These are phyloP conservation scores for Chlorella variabilis DNA, from an alignment of 163 green algal species.

Conservation along the genomic window DNA sequence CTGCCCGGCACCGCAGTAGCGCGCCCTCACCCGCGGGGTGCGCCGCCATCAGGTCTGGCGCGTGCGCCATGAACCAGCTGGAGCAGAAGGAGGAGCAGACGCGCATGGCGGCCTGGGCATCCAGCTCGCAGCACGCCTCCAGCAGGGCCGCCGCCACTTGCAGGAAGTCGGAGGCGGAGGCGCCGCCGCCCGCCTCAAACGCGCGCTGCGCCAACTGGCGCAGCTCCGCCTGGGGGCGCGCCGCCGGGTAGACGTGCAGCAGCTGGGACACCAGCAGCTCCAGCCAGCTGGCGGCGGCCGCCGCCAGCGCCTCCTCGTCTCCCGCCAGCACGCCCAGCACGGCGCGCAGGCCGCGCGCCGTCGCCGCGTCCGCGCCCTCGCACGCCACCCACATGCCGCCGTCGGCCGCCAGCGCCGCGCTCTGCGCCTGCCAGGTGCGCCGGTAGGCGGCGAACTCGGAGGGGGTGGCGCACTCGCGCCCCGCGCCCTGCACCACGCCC, in stretches of 20 bases:
- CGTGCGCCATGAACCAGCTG: slow-evolving; percentile 55
- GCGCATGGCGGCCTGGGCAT: slow-evolving; percentile 37
- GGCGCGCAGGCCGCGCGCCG: slow-evolving; percentile 3
- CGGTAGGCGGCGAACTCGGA: slow-evolving; percentile 27
- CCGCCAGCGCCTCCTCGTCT: slow-evolving; percentile 23
- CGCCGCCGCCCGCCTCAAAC: slow-evolving; percentile 4
- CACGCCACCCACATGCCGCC: slow-evolving; percentile 41
- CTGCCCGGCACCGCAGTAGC: neutral
- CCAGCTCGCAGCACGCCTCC: slow-evolving; percentile 21
- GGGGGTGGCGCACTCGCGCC: slow-evolving; percentile 17
- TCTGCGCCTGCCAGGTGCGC: slow-evolving; percentile 47
- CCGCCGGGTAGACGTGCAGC: slow-evolving; percentile 39
- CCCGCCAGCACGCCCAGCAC: slow-evolving; percentile 40
- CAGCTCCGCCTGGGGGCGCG: slow-evolving; percentile 40
- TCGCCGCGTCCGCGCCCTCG: slow-evolving; percentile 13
- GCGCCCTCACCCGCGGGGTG: slow-evolving; percentile 42
- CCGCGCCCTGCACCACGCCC: neutral
- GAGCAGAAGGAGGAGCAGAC: slow-evolving; percentile 40
- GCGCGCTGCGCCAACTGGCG: slow-evolving; percentile 38
- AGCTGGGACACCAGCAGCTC: slow-evolving; percentile 57
- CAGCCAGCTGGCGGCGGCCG: slow-evolving; percentile 27
- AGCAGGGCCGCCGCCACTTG: slow-evolving; percentile 26
- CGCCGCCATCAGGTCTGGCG: slow-evolving; percentile 25
- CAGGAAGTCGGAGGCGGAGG: neutral
- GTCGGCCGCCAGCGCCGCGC: slow-evolving; percentile 26